Conservation (phyloP, 2,329 filamentous ascomycete genomes). For the Penicillium sp. region DNA sequence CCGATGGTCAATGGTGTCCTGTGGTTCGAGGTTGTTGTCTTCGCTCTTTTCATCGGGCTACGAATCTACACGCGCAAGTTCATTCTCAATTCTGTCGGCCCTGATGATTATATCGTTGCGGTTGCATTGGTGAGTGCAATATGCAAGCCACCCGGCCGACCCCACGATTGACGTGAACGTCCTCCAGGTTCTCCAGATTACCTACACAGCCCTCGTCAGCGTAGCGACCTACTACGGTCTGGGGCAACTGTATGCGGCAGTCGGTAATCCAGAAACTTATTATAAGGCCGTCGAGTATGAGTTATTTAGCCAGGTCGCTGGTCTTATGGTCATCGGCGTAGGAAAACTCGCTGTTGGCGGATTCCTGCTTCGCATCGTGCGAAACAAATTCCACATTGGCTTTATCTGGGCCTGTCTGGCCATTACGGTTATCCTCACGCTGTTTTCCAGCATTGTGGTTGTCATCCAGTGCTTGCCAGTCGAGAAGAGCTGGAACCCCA, state of each 20-base stretch:
- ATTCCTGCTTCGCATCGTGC: conserved; percentile 24
- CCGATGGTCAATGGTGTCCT: conserved; percentile 26
- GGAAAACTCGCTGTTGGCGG: conserved; percentile 21
- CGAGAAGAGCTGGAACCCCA: conserved; percentile 19
- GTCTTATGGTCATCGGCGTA: conserved; percentile 24
- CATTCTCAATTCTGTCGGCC: conserved; percentile 20
- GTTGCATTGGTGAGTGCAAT: conserved; percentile 12
- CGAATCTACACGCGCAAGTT: conserved; percentile 21
- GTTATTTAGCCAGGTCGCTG: conserved; percentile 23
- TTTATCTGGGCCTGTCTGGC: conserved; percentile 20
- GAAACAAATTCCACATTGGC: conserved; percentile 21
- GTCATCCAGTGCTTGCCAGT: conserved; percentile 20
- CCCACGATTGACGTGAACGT: too few species aligned
- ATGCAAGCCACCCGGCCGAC: too few species aligned
- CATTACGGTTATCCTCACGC: conserved; percentile 15
- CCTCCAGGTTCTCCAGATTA: conserved; percentile 16
- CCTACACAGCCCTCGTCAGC: conserved; percentile 20
- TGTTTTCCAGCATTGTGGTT: conserved; percentile 20
- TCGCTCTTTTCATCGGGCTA: conserved; percentile 19
- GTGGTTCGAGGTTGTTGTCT: conserved; percentile 18
- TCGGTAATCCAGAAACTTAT: conserved; percentile 19
- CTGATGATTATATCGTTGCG: conserved; percentile 20
- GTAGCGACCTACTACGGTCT: conserved; percentile 18
- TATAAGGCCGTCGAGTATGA: conserved; percentile 25
- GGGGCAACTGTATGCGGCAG: conserved; percentile 13